Evolutionary conservation across 345 rosid species (phyloP).

Genomic region (Eucalyptus leucophloia): DNA sequence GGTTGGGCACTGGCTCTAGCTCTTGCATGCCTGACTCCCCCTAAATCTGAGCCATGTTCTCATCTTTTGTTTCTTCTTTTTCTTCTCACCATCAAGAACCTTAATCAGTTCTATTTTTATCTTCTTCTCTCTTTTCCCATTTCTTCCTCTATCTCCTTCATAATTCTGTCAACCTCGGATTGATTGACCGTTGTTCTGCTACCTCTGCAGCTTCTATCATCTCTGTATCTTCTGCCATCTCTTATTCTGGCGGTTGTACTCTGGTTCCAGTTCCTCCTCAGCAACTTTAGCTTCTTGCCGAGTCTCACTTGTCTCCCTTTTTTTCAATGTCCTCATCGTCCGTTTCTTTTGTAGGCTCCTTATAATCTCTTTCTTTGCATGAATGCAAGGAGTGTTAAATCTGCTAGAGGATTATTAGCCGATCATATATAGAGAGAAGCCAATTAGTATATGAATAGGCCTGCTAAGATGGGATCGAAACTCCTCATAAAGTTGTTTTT

Average conservation of each 20-base stretch:
- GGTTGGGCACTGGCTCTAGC: not conserved
- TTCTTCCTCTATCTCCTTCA: not conserved
- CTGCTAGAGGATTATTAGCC: not conserved
- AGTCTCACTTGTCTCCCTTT: not conserved
- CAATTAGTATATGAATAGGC: not conserved
- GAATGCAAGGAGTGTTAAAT: not conserved
- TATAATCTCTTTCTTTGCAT: not conserved
- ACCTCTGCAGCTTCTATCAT: not conserved
- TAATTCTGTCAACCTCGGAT: not conserved
- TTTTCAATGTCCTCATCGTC: not conserved
- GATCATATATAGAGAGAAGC: not conserved
- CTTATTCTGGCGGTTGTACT: not conserved
- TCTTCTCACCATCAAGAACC: not conserved
- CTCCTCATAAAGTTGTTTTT: not conserved
- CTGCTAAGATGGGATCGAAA: not conserved
- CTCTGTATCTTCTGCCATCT: not conserved
- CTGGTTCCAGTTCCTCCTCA: not conserved
- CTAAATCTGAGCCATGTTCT: not conserved
- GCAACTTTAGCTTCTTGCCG: not conserved
- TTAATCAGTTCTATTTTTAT: not conserved
- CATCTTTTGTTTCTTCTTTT: not conserved
- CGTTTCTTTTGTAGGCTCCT: not conserved
- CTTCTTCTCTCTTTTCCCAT: not conserved
- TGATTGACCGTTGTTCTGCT: not conserved
- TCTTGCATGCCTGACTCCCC: too few species aligned